phyloP scores from a whole-genome alignment of 768 basidiomycete species.

The Tylopilus sp. region DNA sequence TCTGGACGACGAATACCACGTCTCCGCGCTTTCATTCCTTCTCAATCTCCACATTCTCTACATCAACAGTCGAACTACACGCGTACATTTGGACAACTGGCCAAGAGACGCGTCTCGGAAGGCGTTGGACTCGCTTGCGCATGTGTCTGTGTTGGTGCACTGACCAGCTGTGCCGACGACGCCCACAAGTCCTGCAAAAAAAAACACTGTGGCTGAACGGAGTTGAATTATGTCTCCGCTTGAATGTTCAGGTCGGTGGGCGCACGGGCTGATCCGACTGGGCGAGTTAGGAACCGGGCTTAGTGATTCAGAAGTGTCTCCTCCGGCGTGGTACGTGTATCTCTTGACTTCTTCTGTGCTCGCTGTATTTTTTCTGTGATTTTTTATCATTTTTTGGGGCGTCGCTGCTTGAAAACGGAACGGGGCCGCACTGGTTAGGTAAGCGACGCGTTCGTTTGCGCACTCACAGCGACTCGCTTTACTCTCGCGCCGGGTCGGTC shows the following conservation, averaged over 20 bases:
- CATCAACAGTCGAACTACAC: background rate
- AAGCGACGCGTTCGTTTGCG: conserved; percentile 31
- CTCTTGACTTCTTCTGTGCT: background rate
- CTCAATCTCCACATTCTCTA: background rate
- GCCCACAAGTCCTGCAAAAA: conserved; percentile 5
- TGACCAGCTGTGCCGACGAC: conserved; percentile 1
- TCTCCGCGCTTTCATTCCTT: background rate
- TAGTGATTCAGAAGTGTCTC: background rate
- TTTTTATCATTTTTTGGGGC: conserved; percentile 6
- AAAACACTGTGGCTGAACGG: conserved; percentile 6
- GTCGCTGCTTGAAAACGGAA: conserved; percentile 27
- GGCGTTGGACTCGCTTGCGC: background rate
- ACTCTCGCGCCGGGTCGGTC: conserved; percentile 24
- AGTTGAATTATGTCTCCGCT: conserved; percentile 15
- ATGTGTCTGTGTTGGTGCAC: conserved; percentile 2
- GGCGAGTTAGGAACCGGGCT: conserved; percentile 14
- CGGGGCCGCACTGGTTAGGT: conserved; percentile 18
- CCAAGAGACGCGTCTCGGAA: background rate
- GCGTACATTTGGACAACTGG: background rate
- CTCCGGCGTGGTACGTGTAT: background rate
- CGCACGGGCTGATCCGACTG: conserved; percentile 1
- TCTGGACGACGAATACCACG: background rate
- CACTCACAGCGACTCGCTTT: conserved; percentile 18
- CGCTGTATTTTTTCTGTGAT: background rate
- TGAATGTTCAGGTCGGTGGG: background rate